phyloP scores from a whole-genome alignment of 306 rosid genomes.

The Cajanus cajan region DNA sequence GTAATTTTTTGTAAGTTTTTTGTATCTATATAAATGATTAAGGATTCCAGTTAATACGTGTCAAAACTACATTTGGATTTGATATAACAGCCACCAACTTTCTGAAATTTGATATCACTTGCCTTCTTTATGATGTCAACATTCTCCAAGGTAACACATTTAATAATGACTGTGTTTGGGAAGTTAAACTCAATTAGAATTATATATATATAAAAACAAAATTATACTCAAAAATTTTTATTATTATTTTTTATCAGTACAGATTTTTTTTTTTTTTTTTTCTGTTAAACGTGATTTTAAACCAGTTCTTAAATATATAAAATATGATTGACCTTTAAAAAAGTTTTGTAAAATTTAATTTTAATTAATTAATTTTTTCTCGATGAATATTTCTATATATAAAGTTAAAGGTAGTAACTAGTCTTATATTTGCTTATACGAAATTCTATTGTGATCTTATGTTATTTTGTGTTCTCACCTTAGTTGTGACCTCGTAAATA shows the following conservation, averaged over 20 bases:
- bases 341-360: neutral
- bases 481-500: no score
- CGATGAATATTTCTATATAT: neutral
- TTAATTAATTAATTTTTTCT: neutral
- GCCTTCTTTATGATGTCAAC: conserved; percentile 20
- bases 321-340: neutral
- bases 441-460: neutral
- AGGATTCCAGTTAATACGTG: neutral
- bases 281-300: no score
- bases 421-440: neutral
- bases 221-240: no score
- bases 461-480: neutral
- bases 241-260: no score
- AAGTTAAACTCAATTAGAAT: no score
- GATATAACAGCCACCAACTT: conserved; percentile 13
- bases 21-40: neutral
- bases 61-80: neutral
- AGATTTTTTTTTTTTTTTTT: no score
- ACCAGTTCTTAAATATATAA: no score
- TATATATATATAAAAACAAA: no score
- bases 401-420: neutral
- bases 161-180: no score
- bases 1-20: neutral
- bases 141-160: no score
- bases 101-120: neutral